A percentile compares a stretch with the other conserved stretches of the same genome.
Conservation (phyloP, 2,329 filamentous ascomycete species). For the Ophiocordyceps camponoti-saundersi region DNA sequence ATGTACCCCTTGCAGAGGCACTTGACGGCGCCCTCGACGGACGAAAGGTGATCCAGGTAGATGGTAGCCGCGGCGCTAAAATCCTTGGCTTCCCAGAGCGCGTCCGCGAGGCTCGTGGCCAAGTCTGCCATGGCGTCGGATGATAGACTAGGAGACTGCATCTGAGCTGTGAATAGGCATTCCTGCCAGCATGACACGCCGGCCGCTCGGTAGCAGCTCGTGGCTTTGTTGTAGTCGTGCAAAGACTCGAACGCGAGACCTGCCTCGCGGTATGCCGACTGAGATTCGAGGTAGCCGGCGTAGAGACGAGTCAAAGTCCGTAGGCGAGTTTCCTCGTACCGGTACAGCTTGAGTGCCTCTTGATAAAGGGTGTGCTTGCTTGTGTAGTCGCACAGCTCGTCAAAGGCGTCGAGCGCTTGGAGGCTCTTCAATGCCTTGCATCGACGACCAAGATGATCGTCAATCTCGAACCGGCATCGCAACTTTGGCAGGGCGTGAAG, state of each 20-base stretch:
- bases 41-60: conserved; percentile 62
- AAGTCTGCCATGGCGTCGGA: conserved; percentile 45
- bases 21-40: conserved; percentile 52
- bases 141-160: conserved; percentile 43
- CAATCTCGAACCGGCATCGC: conserved; percentile 67
- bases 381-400: conserved; percentile 63
- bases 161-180: conserved; percentile 62
- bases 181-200: conserved; percentile 73
- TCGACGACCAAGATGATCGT: conserved; percentile 66
- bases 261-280: conserved; percentile 69
- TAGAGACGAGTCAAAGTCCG: conserved; percentile 59
- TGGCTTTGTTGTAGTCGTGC: conserved; percentile 54
- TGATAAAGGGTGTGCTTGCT: conserved; percentile 67
- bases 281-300: conserved; percentile 57
- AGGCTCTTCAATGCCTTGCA: conserved; percentile 66
- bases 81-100: conserved; percentile 69
- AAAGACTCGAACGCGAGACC: conserved; percentile 86
- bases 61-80: conserved; percentile 66
- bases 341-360: conserved; percentile 62
- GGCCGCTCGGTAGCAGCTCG: conserved; percentile 66
- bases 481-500: conserved; percentile 58
- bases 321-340: conserved; percentile 57
- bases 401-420: conserved; percentile 54
- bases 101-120: conserved; percentile 59
- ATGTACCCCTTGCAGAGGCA: conserved; percentile 74